Conservation (phyloP, 108 stramenopile genomes). For the Skeletonema menzelii region DNA sequence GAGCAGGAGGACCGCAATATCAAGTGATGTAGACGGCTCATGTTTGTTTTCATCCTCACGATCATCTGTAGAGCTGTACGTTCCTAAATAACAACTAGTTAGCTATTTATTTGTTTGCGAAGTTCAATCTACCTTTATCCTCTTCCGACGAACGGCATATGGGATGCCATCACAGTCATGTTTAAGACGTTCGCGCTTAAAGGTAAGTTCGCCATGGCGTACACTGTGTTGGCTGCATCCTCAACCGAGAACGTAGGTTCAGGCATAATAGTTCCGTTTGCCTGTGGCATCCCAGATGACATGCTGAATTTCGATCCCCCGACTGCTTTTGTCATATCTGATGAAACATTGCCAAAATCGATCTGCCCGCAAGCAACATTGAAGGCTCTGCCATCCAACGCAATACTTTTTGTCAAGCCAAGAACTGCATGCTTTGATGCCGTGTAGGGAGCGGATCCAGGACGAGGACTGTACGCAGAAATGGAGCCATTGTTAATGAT, state of each 20-base stretch:
- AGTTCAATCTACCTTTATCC: conserved; percentile 45
- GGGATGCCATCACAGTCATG: conserved; percentile 76
- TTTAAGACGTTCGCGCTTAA: conserved; percentile 63
- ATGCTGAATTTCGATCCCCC: conserved; percentile 20
- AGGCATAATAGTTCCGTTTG: conserved; percentile 56
- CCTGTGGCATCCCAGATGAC: conserved; percentile 61
- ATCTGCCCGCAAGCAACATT: conserved; percentile 69
- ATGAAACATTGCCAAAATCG: conserved; percentile 77
- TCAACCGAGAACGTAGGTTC: conserved; percentile 61
- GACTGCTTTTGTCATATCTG: conserved; percentile 43
- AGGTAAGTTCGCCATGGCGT: conserved; percentile 77
- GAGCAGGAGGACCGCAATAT: conserved; percentile 98
- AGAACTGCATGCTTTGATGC: conserved; percentile 74
- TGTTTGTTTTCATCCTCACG: neutral
- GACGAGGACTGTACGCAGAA: conserved; percentile 66
- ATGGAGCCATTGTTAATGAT: conserved; percentile 84
- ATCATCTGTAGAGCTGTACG: neutral
- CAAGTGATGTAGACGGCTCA: conserved; percentile 84
- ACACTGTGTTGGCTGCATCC: conserved; percentile 72
- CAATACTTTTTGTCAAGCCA: conserved; percentile 69
- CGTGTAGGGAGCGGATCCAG: conserved; percentile 73
- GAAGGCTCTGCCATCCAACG: conserved; percentile 66
- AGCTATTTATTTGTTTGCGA: neutral
- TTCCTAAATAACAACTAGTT: neutral
- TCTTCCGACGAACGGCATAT: conserved; percentile 77